Evolutionary conservation across 176 grass and related monocot genomes (phyloP).

Genomic region (Zoysia japonica): DNA sequence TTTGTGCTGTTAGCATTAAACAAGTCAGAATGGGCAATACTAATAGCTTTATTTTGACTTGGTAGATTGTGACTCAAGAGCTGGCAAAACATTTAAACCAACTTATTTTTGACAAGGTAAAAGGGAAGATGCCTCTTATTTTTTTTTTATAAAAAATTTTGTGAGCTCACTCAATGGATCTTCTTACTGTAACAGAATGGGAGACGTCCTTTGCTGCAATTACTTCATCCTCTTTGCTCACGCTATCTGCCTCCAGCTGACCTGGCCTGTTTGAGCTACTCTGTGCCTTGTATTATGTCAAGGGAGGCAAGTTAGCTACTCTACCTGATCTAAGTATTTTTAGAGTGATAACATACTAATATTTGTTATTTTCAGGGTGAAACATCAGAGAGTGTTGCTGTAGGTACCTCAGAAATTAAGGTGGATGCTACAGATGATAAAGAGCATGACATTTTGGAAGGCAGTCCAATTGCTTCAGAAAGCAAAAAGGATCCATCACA

Average conservation of each 20-base stretch:
- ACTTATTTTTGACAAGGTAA: conserved; percentile 83
- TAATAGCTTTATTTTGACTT: conserved; percentile 36
- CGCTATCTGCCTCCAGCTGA: conserved; percentile 78
- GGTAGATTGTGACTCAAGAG: conserved; percentile 72
- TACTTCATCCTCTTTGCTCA: conserved; percentile 73
- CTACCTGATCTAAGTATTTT: conserved; percentile 9
- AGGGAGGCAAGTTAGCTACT: conserved; percentile 60
- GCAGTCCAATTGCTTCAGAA: conserved; percentile 37
- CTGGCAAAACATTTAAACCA: conserved; percentile 62
- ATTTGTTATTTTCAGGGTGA: conserved; percentile 48
- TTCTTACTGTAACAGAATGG: conserved; percentile 72
- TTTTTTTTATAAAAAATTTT: neutral
- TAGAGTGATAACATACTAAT: conserved; percentile 2
- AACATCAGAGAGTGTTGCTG: conserved; percentile 18
- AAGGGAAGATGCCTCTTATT: conserved; percentile 5
- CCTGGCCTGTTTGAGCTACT: conserved; percentile 68
- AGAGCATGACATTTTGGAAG: conserved; percentile 15
- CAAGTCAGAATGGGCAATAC: neutral
- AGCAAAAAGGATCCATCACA: conserved; percentile 82
- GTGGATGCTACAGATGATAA: conserved; percentile 37
- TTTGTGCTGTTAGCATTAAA: conserved; percentile 7
- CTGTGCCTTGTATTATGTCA: conserved; percentile 67
- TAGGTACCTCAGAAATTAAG: conserved; percentile 33
- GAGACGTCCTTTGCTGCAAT: conserved; percentile 70
- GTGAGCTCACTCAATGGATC: neutral